Conservation (phyloP, 306 rosid species). For the Fragaria ananassa region DNA sequence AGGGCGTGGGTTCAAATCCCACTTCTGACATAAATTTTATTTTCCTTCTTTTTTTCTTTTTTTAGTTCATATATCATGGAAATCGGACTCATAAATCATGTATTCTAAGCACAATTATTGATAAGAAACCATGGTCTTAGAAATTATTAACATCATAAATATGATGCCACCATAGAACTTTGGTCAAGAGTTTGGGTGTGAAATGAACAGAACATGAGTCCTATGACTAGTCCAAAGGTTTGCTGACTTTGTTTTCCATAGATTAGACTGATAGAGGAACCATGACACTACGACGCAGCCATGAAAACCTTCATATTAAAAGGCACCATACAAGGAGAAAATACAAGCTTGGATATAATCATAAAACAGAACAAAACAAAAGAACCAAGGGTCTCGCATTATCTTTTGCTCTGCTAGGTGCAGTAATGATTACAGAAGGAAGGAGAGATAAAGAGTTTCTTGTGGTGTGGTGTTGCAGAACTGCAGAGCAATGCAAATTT, state of each 20-base stretch:
- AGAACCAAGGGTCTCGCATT: no score
- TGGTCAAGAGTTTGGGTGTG: no score
- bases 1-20: conserved; percentile 44
- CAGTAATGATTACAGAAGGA: not conserved
- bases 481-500: not conserved
- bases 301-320: not conserved
- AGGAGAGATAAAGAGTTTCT: not conserved
- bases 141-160: no score
- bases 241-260: not conserved
- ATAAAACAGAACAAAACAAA: not conserved
- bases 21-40: conserved; percentile 17
- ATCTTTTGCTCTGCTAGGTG: not conserved
- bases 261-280: no score
- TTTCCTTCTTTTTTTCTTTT: not conserved
- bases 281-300: not conserved
- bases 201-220: no score
- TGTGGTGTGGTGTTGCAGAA: not conserved
- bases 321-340: not conserved
- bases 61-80: not conserved
- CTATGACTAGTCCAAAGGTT: not conserved
- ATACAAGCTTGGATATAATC: not conserved
- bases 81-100: no score
- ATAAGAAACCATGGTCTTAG: no score
- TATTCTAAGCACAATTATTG: no score
- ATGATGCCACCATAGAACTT: no score